phyloP scores from a whole-genome alignment of 2,329 filamentous ascomycete genomes.

The Sporothrix pseudoabietina region DNA sequence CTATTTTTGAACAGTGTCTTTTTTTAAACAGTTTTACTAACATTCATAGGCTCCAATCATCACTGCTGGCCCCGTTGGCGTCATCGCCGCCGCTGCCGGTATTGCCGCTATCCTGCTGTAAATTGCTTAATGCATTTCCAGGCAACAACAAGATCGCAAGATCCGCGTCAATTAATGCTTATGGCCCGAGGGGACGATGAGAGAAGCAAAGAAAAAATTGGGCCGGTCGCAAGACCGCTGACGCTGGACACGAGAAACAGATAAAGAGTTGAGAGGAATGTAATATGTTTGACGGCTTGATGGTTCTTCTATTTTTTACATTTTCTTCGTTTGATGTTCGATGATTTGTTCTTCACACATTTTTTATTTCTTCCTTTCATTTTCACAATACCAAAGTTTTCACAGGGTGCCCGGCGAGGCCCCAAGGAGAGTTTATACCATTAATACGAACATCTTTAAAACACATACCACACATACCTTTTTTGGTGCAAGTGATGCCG shows the following conservation, averaged over 20 bases:
- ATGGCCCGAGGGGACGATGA: not conserved
- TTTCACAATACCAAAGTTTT: conserved; percentile 30
- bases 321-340: conserved; percentile 1
- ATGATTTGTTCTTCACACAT: not conserved
- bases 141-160: not conserved
- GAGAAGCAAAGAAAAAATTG: not conserved
- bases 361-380: conserved; percentile 24
- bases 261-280: not conserved
- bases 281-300: conserved; percentile 21
- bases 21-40: not conserved
- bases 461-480: too few relatives aligned
- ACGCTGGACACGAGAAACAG: conserved; percentile 10
- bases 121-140: conserved; percentile 32
- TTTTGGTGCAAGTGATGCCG: not conserved
- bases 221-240: not conserved
- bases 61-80: conserved; percentile 50
- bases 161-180: conserved; percentile 5
- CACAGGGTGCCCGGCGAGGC: conserved; percentile 20
- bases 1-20: not conserved
- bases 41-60: conserved; percentile 42
- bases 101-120: conserved; percentile 54
- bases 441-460: conserved; percentile 11
- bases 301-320: not conserved
- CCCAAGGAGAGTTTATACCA: conserved; percentile 23
- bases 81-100: conserved; percentile 55